Conservation (phyloP, 176 grass and related monocot species). For the Zea luxurians region DNA sequence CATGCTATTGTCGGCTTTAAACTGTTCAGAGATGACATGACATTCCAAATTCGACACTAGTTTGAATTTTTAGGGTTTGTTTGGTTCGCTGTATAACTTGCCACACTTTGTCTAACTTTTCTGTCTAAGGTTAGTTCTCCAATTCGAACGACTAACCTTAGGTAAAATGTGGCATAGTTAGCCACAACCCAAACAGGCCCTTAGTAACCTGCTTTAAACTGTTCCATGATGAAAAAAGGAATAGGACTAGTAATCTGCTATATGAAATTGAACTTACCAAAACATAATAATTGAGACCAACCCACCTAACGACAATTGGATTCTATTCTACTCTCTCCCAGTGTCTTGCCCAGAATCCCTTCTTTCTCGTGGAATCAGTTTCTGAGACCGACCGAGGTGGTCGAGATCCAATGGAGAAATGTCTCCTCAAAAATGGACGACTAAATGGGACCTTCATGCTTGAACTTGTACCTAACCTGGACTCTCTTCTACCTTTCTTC, state of each 20-base stretch:
- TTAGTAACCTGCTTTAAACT: too few species aligned
- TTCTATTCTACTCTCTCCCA: conserved; percentile 50
- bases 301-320: conserved; percentile 32
- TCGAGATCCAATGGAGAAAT: conserved; percentile 69
- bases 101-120: too few species aligned
- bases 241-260: neutral
- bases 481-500: conserved; percentile 37
- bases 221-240: neutral
- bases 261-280: neutral
- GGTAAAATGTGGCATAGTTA: too few species aligned
- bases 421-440: conserved; percentile 64
- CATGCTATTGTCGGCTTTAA: neutral
- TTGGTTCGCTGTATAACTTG: too few species aligned
- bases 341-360: conserved; percentile 74
- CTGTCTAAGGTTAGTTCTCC: too few species aligned
- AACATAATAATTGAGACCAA: conserved; percentile 13
- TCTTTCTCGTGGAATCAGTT: conserved; percentile 58
- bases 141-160: too few species aligned
- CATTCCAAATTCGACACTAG: neutral
- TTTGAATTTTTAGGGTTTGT: too few species aligned
- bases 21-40: neutral
- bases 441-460: conserved; percentile 61
- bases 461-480: conserved; percentile 51
- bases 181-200: too few species aligned
- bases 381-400: conserved; percentile 25